Conservation (phyloP, 495 filamentous ascomycete genomes). For the Aspergillus baeticus region DNA sequence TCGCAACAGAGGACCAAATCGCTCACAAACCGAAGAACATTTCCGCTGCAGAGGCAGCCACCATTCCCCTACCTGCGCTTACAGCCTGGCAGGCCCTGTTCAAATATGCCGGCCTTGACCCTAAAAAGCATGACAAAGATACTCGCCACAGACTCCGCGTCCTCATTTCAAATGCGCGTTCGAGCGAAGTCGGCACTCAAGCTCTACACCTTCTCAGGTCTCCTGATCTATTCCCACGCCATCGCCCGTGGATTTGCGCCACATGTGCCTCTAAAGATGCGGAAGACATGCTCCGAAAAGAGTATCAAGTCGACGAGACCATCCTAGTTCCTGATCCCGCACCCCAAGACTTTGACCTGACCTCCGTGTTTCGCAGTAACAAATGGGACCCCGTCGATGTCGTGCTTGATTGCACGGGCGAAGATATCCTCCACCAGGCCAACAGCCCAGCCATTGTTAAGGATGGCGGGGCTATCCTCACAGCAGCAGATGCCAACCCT, state of each 20-base stretch:
- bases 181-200: conserved; percentile 39
- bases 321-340: conserved; percentile 28
- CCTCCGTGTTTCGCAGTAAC: conserved; percentile 28
- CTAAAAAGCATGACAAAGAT: conserved; percentile 10
- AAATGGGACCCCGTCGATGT: conserved; percentile 38
- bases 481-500: conserved; percentile 33
- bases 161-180: conserved; percentile 38
- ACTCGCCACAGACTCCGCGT: conserved; percentile 19
- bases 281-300: conserved; percentile 21
- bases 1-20: conserved; percentile 51
- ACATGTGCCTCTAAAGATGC: conserved; percentile 33
- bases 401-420: conserved; percentile 40
- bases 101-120: conserved; percentile 41
- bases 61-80: conserved; percentile 51
- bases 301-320: conserved; percentile 33
- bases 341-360: conserved; percentile 27
- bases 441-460: conserved; percentile 35
- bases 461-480: conserved; percentile 35
- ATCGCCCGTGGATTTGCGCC: conserved; percentile 42
- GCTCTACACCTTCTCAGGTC: conserved; percentile 37
- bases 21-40: conserved; percentile 48
- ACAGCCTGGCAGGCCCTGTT: conserved; percentile 64
- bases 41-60: conserved; percentile 47
- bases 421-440: conserved; percentile 30
- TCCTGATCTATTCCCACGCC: conserved; percentile 29